Evolutionary conservation across 495 filamentous ascomycete species (phyloP).

Genomic region (Astrothelium subdiscretum): DNA sequence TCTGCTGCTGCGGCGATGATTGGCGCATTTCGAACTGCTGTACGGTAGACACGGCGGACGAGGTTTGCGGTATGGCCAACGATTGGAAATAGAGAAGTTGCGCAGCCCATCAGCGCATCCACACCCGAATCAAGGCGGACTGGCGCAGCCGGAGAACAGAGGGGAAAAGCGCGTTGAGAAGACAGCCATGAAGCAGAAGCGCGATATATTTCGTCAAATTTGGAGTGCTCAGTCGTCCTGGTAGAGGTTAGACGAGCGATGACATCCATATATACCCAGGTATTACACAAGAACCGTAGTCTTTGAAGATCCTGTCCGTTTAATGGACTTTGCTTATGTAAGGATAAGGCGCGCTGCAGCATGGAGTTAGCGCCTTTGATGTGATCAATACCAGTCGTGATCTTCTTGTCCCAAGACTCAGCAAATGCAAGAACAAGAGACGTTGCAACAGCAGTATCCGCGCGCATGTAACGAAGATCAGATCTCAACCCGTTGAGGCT

Average conservation of each 20-base stretch:
- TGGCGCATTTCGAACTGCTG: constrained; percentile 44
- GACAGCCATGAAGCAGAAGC: constrained; percentile 22
- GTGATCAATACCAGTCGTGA: constrained; percentile 62
- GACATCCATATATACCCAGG: constrained; percentile 76
- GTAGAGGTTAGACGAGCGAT: constrained; percentile 62
- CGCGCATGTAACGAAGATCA: constrained; percentile 40
- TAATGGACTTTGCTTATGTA: constrained; percentile 26
- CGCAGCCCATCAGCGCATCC: constrained; percentile 69
- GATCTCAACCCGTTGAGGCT: constrained; percentile 35
- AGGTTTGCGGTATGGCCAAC: constrained; percentile 60
- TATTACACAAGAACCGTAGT: constrained; percentile 62
- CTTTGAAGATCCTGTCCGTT: constrained; percentile 38
- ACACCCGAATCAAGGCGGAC: constrained; percentile 41
- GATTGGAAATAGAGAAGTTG: constrained; percentile 58
- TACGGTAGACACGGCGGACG: constrained; percentile 50
- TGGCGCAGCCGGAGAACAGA: constrained; percentile 15
- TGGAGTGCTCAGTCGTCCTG: constrained; percentile 44
- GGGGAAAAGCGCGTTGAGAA: constrained; percentile 19
- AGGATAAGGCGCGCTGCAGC: constrained; percentile 45
- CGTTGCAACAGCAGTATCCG: constrained; percentile 60
- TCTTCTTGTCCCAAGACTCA: constrained; percentile 69
- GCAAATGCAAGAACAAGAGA: constrained; percentile 64
- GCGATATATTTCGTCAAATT: constrained; percentile 36
- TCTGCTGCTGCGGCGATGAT: constrained; percentile 56
- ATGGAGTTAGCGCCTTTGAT: constrained; percentile 58